Evolutionary conservation across 768 basidiomycete species (phyloP).

Genomic region (Auriscalpium microsporum): DNA sequence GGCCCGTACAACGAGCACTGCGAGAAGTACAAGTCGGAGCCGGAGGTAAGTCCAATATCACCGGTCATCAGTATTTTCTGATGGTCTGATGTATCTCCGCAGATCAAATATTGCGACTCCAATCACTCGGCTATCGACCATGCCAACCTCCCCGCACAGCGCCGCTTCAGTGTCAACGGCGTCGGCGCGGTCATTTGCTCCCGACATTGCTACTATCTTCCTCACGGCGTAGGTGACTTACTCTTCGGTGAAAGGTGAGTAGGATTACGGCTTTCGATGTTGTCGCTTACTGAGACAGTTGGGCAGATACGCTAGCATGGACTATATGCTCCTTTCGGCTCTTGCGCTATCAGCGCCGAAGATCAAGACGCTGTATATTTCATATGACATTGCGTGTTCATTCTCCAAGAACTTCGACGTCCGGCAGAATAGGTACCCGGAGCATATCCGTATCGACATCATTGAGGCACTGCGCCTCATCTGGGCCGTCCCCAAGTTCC

Average conservation of each 20-base stretch:
- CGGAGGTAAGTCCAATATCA: slow-evolving; percentile 19
- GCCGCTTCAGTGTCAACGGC: slow-evolving; percentile 1
- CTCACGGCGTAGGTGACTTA: background rate
- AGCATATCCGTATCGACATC: background rate
- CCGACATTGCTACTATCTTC: background rate
- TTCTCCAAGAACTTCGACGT: background rate
- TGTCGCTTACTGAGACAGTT: background rate
- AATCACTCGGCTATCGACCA: background rate
- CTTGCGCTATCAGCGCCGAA: background rate
- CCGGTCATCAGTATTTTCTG: background rate
- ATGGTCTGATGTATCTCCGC: background rate
- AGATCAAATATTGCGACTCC: background rate
- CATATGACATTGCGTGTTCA: background rate
- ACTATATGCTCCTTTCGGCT: slow-evolving; percentile 13
- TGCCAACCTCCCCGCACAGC: background rate
- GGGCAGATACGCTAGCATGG: slow-evolving; percentile 17
- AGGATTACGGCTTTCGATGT: background rate
- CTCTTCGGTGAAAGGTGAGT: background rate
- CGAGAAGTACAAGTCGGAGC: background rate
- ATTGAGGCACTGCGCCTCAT: background rate
- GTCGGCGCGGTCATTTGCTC: slow-evolving; percentile 5
- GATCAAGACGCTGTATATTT: background rate
- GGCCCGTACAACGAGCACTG: background rate
- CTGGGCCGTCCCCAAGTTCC: slow-evolving; percentile 4
- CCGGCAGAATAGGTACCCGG: background rate